Evolutionary conservation across 2,329 filamentous ascomycete genomes (phyloP), one percentile per base, ranked within the genome.

Genomic region (Pseudopyrenochaeta lycopersici): DNA sequence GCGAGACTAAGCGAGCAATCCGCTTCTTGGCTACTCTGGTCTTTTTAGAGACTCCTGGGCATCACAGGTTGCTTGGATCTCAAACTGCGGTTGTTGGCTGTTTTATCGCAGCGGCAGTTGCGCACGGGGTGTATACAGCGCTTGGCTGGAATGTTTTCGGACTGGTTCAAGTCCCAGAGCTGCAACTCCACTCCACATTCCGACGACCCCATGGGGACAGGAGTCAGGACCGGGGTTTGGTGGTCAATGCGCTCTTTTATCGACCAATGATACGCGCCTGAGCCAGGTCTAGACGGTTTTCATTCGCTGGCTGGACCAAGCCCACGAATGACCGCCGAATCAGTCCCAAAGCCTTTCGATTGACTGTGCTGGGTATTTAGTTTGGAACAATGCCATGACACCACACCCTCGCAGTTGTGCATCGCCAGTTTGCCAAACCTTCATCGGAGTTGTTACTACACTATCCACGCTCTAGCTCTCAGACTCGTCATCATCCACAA

Each of bases 191-290:
- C 61, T 53, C 56, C 61, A 60, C 56, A 60, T 56, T 56, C 61
- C 58, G 56, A 60, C 38, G 42, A 49, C 54, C 57, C 61, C 62
- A 55, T 45, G 50, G 50, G 50, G 49, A 29, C 20, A 31, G 29
- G 23, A 46, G 30, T 45, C 32, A 36, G 35, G 11, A n/a, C 43
- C 52, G 49, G 50, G 50, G 49, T 45, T 36, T 36, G 30, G 31
- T 17, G 14, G 48, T 52, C 53, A 44, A 52, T 52, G 55, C 58
- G 44, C 23, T 46, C 40, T 38, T 50, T 15, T 17, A 11, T n/a
- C 35, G 17, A 15, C 49, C 35, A 51, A 54, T 56, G 7, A 36
- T 14, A 41, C 11, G 10, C n/a, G 15, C 23, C n/a, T 29, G 12
- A 12, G 44, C 44, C 40, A 32, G 31, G 14, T 15, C 6, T 11